Conservation (phyloP, 148 eudicot genomes). For the Camellia lanceoleosa region DNA sequence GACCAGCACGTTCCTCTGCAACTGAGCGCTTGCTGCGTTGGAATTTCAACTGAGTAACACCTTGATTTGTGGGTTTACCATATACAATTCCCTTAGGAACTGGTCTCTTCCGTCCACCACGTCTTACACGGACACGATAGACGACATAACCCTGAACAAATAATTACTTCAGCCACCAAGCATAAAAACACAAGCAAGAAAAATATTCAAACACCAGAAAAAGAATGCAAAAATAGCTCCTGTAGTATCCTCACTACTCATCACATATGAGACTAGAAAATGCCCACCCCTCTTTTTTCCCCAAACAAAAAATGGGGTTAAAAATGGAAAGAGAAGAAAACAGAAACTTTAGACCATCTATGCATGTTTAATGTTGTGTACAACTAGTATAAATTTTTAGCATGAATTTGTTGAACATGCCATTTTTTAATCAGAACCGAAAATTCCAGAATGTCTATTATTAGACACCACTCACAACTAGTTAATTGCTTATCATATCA, state of each 20-base stretch:
- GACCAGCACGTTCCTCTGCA: constrained; percentile 45
- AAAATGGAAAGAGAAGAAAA: not conserved
- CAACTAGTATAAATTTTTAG: too few relatives aligned
- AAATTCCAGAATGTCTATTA: too few relatives aligned
- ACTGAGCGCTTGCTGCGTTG: constrained; percentile 47
- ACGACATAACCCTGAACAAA: constrained; percentile 30
- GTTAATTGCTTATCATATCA: not conserved
- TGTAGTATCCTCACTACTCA: not conserved
- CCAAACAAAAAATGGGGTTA: not conserved
- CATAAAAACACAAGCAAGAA: not conserved
- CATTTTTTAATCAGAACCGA: too few relatives aligned
- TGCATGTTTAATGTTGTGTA: not conserved
- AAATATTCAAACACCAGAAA: not conserved
- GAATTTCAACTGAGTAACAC: constrained; percentile 43
- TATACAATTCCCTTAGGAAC: constrained; percentile 46
- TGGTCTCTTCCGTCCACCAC: constrained; percentile 45
- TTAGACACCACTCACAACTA: too few relatives aligned
- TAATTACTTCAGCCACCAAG: not conserved
- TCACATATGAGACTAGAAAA: not conserved
- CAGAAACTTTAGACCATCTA: not conserved
- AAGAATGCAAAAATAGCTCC: not conserved
- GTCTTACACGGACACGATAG: constrained; percentile 39
- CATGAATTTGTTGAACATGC: too few relatives aligned
- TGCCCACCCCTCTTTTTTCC: not conserved
- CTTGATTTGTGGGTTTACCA: constrained; percentile 44